A percentile compares a stretch with the other conserved stretches of the same genome.
These are phyloP conservation scores for Pythium rhizo-oryzae DNA, from an alignment of 352 stramenopile genomes.

Conservation along the genomic window DNA sequence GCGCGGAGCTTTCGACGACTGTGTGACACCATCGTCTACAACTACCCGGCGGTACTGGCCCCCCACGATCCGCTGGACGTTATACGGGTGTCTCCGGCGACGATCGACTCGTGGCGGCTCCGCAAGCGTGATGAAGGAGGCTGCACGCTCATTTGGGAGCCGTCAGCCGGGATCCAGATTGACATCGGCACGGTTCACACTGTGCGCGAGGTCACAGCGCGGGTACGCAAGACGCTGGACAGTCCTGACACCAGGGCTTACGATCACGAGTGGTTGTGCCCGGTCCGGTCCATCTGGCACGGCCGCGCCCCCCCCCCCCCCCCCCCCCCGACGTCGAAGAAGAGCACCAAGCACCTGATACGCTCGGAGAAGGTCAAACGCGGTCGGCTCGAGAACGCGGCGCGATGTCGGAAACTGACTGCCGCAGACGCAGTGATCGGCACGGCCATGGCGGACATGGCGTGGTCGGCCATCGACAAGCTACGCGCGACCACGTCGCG, in stretches of 20 bases:
- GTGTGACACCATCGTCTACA: constrained; percentile 5
- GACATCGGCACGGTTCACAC: background rate
- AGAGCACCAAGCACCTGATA: too few species aligned
- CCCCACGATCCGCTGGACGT: background rate
- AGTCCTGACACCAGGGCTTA: background rate
- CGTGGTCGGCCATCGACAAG: background rate
- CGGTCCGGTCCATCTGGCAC: background rate
- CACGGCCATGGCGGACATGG: background rate
- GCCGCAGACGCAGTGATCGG: background rate
- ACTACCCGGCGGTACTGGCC: constrained; percentile 4
- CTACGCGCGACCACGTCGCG: background rate
- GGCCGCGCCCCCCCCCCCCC: too few species aligned
- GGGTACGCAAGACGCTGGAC: background rate
- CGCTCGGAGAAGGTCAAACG: background rate
- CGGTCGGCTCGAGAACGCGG: background rate
- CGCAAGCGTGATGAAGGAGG: background rate
- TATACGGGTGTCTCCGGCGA: background rate
- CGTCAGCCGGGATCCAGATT: background rate
- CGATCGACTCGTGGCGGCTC: background rate
- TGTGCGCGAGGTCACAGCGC: background rate
- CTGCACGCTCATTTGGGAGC: constrained; percentile 3
- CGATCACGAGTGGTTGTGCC: constrained; percentile 2
- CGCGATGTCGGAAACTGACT: background rate
- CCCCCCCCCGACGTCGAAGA: too few species aligned
- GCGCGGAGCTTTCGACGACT: constrained; percentile 1